A percentile compares a stretch with the other conserved stretches of the same genome.
Conservation (phyloP, 371 early-diverging fungal species). For the Rhizopus microsporus region DNA sequence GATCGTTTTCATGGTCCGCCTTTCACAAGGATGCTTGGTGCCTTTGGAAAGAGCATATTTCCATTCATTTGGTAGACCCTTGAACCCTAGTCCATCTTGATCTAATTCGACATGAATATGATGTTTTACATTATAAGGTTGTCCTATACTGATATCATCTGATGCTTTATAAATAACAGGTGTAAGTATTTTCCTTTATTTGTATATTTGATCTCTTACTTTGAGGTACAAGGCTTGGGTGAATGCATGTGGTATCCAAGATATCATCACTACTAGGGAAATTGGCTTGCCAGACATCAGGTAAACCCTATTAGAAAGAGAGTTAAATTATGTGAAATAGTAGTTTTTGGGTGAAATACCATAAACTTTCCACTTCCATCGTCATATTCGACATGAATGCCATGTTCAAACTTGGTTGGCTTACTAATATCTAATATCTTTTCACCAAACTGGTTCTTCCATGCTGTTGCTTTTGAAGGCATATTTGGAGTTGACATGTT, state of each 20-base stretch:
- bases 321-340: not conserved
- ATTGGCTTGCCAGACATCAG: conserved; percentile 57
- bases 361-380: conserved; percentile 51
- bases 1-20: conserved; percentile 11
- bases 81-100: conserved; percentile 34
- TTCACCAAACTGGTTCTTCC: conserved; percentile 30
- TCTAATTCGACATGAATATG: conserved; percentile 52
- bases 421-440: conserved; percentile 53
- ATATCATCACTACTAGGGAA: conserved; percentile 58
- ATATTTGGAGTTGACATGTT: conserved; percentile 19
- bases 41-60: conserved; percentile 10
- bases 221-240: conserved; percentile 55
- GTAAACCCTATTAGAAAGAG: conserved; percentile 37
- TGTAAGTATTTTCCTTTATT: not conserved
- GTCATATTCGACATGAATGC: conserved; percentile 61
- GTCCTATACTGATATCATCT: conserved; percentile 33
- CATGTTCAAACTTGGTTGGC: conserved; percentile 59
- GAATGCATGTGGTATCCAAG: conserved; percentile 52
- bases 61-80: conserved; percentile 53
- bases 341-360: conserved; percentile 24
- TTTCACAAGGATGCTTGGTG: not conserved
- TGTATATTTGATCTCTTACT: not conserved
- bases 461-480: conserved; percentile 20
- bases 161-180: conserved; percentile 1
- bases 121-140: conserved; percentile 57